phyloP scores from a whole-genome alignment of 83 land plant species.

The Picea abies region DNA sequence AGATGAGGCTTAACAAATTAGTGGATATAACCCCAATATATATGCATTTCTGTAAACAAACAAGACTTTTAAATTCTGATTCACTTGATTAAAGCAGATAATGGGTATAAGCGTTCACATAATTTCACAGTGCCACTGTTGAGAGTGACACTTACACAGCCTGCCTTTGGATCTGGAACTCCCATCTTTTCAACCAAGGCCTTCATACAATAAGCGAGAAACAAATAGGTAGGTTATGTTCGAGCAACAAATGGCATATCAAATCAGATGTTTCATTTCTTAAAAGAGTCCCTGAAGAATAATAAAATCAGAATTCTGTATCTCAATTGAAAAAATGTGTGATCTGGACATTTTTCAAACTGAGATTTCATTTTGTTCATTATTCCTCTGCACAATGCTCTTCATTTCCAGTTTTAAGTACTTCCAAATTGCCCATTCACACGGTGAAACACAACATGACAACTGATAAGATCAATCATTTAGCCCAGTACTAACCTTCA shows the following conservation, averaged over 20 bases:
- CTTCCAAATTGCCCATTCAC: neutral
- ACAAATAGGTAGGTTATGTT: no score
- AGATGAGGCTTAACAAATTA: neutral
- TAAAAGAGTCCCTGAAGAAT: neutral
- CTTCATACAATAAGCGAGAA: neutral
- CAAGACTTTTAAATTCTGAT: neutral
- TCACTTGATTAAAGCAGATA: neutral
- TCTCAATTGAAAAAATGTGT: neutral
- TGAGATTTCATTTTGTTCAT: neutral
- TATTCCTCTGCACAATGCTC: neutral
- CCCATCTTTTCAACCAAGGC: slow-evolving; percentile 22
- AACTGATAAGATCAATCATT: neutral
- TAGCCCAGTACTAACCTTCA: slow-evolving; percentile 51
- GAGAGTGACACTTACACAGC: slow-evolving; percentile 2
- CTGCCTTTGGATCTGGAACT: slow-evolving; percentile 67
- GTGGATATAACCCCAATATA: neutral
- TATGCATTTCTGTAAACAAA: neutral
- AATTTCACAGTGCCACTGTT: slow-evolving; percentile 37
- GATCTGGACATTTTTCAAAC: neutral
- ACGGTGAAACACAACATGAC: neutral
- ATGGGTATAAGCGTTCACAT: slow-evolving; percentile 34
- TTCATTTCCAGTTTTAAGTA: neutral
- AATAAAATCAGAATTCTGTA: neutral
- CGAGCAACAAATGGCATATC: neutral
- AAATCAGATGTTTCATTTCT: no score